A percentile compares a stretch with the other conserved stretches of the same genome.
Evolutionary conservation across 768 basidiomycete genomes (phyloP).

Genomic region (Lepiota subincarnata): DNA sequence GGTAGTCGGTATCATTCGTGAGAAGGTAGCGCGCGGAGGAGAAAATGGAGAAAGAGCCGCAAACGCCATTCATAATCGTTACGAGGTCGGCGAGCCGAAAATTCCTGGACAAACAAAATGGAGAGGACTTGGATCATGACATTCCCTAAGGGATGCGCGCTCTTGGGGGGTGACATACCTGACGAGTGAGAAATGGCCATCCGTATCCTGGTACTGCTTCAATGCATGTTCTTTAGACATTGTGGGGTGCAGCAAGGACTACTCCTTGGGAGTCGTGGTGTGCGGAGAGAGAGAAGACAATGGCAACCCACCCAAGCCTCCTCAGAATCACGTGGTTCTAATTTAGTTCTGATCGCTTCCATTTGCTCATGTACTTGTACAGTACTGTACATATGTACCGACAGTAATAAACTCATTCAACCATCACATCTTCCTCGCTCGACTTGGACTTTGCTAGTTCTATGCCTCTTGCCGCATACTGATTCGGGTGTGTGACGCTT

Average conservation of each 20-base stretch:
- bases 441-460: slow-evolving; percentile 48
- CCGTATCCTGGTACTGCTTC: slow-evolving; percentile 81
- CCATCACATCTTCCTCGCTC: slow-evolving; percentile 41
- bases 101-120: slow-evolving; percentile 54
- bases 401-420: no score
- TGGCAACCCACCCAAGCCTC: background rate
- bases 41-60: slow-evolving; percentile 94
- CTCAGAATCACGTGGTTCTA: slow-evolving; percentile 10
- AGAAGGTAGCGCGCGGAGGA: slow-evolving; percentile 86
- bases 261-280: slow-evolving; percentile 32
- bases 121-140: slow-evolving; percentile 17
- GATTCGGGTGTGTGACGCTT: slow-evolving; percentile 92
- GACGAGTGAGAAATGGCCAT: slow-evolving; percentile 97
- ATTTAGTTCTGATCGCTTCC: background rate
- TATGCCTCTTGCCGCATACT: slow-evolving; percentile 73
- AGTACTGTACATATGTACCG: background rate
- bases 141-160: slow-evolving; percentile 9
- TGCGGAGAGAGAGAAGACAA: slow-evolving; percentile 7
- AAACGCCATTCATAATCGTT: slow-evolving; percentile 98
- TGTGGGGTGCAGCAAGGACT: slow-evolving; percentile 26
- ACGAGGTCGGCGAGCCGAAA: slow-evolving; percentile 97
- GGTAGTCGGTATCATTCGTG: slow-evolving; percentile 70
- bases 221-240: slow-evolving; percentile 42
- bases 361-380: background rate
- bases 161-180: slow-evolving; percentile 50